Base-by-base conservation (phyloP, 192 early-diverging fungal species). In the Dispira simplex region DNA sequence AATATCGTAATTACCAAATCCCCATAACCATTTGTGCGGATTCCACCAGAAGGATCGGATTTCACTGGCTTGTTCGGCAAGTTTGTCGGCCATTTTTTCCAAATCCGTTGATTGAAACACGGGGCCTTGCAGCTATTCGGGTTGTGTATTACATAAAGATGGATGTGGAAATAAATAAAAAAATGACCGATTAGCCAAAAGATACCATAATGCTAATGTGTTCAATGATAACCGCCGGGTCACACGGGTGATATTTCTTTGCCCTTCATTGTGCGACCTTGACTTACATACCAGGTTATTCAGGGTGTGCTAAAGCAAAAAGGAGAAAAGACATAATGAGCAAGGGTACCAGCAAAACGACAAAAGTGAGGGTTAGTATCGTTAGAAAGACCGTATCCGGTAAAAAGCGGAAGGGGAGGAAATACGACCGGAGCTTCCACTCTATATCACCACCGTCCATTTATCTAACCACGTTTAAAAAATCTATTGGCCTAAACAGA, bases 1-100 rank as follows among this genome's bases (percentile, higher is more conserved):
- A 54, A 77, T 68, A 64, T 77, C 75, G 65, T 77, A 77, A 70
- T 74, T 68, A 39, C 75, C 75, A 23, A 74, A 70, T 5, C 75
- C 75, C 8, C 73, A 56, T 32, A 70, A 66, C 25, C 68, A 70
- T 52, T 70, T 70, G 68, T 77, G 75, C 12, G 66, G 66, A 68
- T 77, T 77, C 64, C 69, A 63, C 58, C 67, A 66, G 70, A 67
- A 71, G 13, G 72, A 68, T 20, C 46, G 53, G 39, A 71, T 49
- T 46, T 70, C 68, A 10, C 66, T 70, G 23, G 73, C 68, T n/a
- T 63, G 16, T 25, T 57, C 63, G 53, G 71, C 70, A 62, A 77
- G 62, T 11, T 72, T 55, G 46, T 66, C 68, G 46, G 72, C 72
- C 23, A 77, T 73, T 20, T 68, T 70, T 55, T 77, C 75, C 46